These are phyloP conservation scores for Lobulomyces angularis DNA, from an alignment of 192 early-diverging fungal genomes.

Conservation along the genomic window DNA sequence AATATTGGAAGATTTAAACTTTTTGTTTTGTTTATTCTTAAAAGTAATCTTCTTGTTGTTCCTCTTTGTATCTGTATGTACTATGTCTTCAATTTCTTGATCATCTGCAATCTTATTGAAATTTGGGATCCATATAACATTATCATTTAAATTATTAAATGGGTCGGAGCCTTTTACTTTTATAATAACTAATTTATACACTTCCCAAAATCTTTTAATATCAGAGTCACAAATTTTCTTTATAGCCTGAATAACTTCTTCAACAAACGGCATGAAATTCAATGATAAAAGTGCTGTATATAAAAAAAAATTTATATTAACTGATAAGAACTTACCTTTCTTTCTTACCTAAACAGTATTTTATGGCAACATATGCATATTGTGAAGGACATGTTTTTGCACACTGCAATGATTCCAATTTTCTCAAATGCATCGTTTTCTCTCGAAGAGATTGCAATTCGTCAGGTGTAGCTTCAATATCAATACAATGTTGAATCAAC, in stretches of 20 bases:
- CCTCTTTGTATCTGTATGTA: too few species aligned
- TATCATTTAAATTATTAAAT: too few species aligned
- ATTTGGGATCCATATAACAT: too few species aligned
- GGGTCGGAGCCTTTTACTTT: background rate
- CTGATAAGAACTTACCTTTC: background rate
- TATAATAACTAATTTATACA: conserved; percentile 10
- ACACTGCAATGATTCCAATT: conserved; percentile 48
- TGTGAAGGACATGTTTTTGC: conserved; percentile 51
- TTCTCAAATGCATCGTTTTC: conserved; percentile 62
- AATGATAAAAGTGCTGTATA: conserved; percentile 51
- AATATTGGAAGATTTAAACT: too few species aligned
- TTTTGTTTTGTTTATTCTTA: too few species aligned
- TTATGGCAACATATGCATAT: conserved; percentile 55
- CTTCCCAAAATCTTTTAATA: conserved; percentile 15
- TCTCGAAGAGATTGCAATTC: conserved; percentile 63
- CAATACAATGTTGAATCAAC: conserved; percentile 21
- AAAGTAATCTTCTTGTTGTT: too few species aligned
- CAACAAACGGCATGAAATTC: conserved; percentile 76
- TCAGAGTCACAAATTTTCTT: conserved; percentile 34
- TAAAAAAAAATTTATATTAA: conserved; percentile 8
- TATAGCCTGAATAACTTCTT: conserved; percentile 54
- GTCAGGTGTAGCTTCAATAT: conserved; percentile 52
- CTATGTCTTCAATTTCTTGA: too few species aligned
- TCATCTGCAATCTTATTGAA: too few species aligned
- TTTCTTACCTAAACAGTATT: conserved; percentile 47